phyloP scores from a whole-genome alignment of 768 basidiomycete genomes.

The Serendipita sp. region DNA sequence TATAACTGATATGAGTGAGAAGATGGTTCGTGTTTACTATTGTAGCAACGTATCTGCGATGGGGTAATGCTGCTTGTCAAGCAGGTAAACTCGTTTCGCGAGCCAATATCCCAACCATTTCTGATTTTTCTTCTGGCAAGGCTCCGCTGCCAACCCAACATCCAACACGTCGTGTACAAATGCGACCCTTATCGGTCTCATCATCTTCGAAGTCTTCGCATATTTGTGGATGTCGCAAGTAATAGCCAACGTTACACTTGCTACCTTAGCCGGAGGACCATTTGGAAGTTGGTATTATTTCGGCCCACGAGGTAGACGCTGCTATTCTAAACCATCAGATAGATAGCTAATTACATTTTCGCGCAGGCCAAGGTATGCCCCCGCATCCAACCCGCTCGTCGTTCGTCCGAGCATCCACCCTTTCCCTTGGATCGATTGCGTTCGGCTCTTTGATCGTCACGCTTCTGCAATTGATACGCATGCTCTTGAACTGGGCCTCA shows the following conservation, averaged over 20 bases:
- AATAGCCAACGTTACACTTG: conserved; percentile 57
- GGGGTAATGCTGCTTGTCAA: conserved; percentile 3
- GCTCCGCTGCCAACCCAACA: conserved; percentile 17
- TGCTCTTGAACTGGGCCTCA: conserved; percentile 41
- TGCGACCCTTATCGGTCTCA: conserved; percentile 57
- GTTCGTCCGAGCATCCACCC: conserved; percentile 56
- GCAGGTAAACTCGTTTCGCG: neutral
- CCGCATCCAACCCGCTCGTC: conserved; percentile 46
- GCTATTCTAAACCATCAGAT: too few relatives aligned
- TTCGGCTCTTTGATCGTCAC: conserved; percentile 77
- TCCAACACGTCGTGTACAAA: conserved; percentile 42
- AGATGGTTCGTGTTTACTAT: conserved; percentile 59
- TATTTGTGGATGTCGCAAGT: conserved; percentile 79
- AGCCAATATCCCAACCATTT: neutral
- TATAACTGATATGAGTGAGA: neutral
- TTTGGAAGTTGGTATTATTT: conserved; percentile 77
- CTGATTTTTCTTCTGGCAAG: neutral
- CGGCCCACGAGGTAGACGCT: conserved; percentile 45
- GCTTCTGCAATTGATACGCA: conserved; percentile 47
- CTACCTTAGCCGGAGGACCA: conserved; percentile 66
- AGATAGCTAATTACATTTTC: neutral
- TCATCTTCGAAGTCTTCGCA: conserved; percentile 67
- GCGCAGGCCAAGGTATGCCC: conserved; percentile 30
- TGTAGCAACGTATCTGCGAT: conserved; percentile 43
- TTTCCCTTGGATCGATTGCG: conserved; percentile 70